Evolutionary conservation across 306 rosid species (phyloP), one percentile per base, ranked within the genome.

Genomic region (Spatholobus suberectus): DNA sequence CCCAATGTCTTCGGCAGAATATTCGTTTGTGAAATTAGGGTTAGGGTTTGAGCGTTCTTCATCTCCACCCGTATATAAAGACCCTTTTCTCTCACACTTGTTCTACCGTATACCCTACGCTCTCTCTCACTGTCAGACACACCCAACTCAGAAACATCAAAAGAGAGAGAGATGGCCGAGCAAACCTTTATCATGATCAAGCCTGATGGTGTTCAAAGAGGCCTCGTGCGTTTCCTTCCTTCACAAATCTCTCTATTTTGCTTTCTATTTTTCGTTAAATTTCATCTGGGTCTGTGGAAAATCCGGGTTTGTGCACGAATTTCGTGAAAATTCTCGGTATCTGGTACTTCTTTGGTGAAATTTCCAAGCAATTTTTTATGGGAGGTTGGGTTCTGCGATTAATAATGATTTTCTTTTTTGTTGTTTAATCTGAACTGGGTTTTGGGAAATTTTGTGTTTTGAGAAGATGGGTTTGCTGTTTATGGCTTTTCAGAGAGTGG

Each of bases 191-290:
- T 93, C 88, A 93, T 93, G 97, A 91, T 93, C 87, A 93, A 93
- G 91, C 97, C 96, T 5, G 96, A 93, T 90, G 96, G 97, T 2
- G 97, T 93, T 52, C 97, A 93, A 79, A 91, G 98, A 80, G 98
- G 98, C 78, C 90, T 93, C 61, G 98, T 93, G 71, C 3, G 86
- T 58, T n/a, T 14, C 27, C 65, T 81, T 62, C 23, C 5, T 23
- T 17, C 15, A 1, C 5, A 61, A 8, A 0, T 68, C 4, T 21
- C 11, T 32, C 41, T 7, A n/a, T 12, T 65, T 14, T 4, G 0
- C 24, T 40, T 6, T 0, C 14, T 18, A 5, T 61, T 7, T 12
- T 74, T 35, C 3, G 8, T 70, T 46, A 5, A 69, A 24, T 26
- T 26, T n/a, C 6, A n/a, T 12, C 4, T 29, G 3, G 46, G 21